Percentiles rank a stretch among this genome's conserved stretches.
Conservation (phyloP, 2,329 filamentous ascomycete species). For the Calonectria hawksworthii region DNA sequence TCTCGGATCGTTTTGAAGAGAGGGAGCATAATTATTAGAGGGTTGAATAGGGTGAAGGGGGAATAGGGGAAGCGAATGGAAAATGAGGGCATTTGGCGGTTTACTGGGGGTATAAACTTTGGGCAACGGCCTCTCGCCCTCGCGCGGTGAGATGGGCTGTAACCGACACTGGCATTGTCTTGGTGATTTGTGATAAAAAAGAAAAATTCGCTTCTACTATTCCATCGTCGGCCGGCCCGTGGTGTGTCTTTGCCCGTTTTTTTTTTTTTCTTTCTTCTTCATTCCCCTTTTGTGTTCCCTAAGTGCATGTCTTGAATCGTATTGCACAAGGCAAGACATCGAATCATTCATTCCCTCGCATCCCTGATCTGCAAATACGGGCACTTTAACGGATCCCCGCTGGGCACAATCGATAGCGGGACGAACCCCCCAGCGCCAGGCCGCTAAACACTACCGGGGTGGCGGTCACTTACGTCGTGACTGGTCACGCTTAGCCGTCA, state of each 20-base stretch:
- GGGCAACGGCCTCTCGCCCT: not conserved
- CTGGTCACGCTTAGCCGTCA: conserved; percentile 19
- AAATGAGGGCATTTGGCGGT: conserved; percentile 16
- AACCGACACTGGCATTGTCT: not conserved
- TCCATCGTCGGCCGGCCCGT: not conserved
- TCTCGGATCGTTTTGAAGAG: conserved; percentile 27
- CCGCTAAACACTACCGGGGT: conserved; percentile 13
- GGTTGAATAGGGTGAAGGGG: not conserved
- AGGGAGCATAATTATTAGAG: conserved; percentile 25
- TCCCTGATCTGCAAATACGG: conserved; percentile 1
- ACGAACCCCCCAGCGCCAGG: conserved; percentile 17
- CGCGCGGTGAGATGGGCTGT: not conserved
- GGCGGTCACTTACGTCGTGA: conserved; percentile 16
- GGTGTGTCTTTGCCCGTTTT: conserved; percentile 7
- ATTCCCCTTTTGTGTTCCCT: not conserved
- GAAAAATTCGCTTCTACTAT: not conserved
- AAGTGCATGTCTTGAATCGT: not conserved
- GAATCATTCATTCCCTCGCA: not conserved
- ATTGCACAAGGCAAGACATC: not conserved
- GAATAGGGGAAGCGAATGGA: conserved; percentile 11
- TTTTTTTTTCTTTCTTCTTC: not conserved
- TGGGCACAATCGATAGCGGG: conserved; percentile 24
- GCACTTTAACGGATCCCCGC: not conserved
- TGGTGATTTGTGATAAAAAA: not conserved
- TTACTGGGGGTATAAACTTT: conserved; percentile 25